Evolutionary conservation across 306 rosid species (phyloP).

Genomic region (Prosopis cineraria): DNA sequence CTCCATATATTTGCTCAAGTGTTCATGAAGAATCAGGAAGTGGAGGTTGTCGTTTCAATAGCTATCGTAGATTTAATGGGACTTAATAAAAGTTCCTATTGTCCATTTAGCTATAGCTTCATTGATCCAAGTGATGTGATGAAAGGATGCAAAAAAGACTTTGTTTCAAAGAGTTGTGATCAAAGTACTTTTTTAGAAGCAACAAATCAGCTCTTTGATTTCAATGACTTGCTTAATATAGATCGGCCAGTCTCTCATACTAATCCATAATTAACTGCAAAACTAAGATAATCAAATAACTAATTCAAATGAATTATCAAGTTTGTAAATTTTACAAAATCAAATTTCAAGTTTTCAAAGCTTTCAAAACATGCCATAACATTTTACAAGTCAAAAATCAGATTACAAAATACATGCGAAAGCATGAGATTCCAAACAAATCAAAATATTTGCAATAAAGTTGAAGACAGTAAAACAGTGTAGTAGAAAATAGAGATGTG

Average conservation of each 20-base stretch:
- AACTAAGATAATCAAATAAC: no score
- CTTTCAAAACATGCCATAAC: no score
- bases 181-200: constrained; percentile 2
- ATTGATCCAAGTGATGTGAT: constrained; percentile 43
- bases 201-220: constrained; percentile 22
- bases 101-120: constrained; percentile 36
- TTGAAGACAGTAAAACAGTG: no score
- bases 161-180: constrained; percentile 41
- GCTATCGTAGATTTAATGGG: constrained; percentile 26
- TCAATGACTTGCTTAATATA: background rate
- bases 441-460: no score
- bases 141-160: constrained; percentile 45
- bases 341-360: constrained; percentile 1
- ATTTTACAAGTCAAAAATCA: no score
- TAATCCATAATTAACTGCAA: no score
- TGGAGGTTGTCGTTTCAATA: constrained; percentile 55
- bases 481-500: no score
- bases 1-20: constrained; percentile 35
- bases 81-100: constrained; percentile 26
- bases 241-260: constrained; percentile 1
- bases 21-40: background rate
- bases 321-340: no score
- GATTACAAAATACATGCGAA: no score
- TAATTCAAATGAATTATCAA: no score
- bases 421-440: no score